Conservation (phyloP, 345 rosid species). For the Zanthoxylum bungeanum region DNA sequence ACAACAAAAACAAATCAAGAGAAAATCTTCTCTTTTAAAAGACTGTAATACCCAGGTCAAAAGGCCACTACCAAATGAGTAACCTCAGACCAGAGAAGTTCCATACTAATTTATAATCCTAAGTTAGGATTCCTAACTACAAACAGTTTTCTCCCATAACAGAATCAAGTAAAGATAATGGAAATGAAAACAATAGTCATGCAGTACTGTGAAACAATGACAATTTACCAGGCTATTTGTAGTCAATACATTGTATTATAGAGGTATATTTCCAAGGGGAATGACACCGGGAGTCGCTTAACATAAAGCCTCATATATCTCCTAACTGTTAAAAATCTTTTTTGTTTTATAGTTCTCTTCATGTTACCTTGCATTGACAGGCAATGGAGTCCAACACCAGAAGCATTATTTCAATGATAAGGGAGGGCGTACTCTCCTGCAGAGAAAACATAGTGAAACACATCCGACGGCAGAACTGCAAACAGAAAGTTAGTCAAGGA, state of each 20-base stretch:
- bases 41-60: background rate
- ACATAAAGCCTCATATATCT: background rate
- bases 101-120: background rate
- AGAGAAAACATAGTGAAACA: slow-evolving; percentile 51
- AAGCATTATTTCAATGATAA: slow-evolving; percentile 35
- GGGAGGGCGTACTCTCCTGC: slow-evolving; percentile 32
- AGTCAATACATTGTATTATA: background rate
- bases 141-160: background rate
- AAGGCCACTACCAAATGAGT: background rate
- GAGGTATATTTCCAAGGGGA: background rate
- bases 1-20: background rate
- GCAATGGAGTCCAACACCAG: slow-evolving; percentile 40
- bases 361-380: slow-evolving; percentile 55
- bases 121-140: too few species aligned
- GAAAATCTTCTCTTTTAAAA: background rate
- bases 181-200: background rate
- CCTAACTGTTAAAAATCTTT: background rate
- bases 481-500: slow-evolving; percentile 17
- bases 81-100: background rate
- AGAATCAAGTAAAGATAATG: background rate
- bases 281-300: background rate
- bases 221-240: background rate
- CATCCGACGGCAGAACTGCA: slow-evolving; percentile 66
- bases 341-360: background rate
- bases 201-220: background rate